These are phyloP conservation scores for Cutaneotrichosporon cutaneum DNA, from an alignment of 1,284 basidiomycete species.

Conservation along the genomic window DNA sequence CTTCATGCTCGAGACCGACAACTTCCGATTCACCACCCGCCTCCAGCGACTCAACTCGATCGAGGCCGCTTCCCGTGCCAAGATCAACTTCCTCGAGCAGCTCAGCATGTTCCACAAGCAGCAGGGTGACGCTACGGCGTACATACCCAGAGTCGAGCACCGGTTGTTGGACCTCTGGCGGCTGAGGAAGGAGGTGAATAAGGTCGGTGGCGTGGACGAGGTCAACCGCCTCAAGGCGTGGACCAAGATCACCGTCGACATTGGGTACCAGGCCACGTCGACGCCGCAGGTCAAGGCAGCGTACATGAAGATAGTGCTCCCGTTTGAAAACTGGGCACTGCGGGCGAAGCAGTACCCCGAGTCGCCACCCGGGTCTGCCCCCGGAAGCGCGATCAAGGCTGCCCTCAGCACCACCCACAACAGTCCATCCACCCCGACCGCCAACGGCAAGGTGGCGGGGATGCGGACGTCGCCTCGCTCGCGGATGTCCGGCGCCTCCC, in stretches of 20 bases:
- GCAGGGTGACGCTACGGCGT: slow-evolving; percentile 79
- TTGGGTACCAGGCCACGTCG: slow-evolving; percentile 64
- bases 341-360: slow-evolving; percentile 60
- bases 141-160: slow-evolving; percentile 88
- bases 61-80: slow-evolving; percentile 93
- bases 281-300: slow-evolving; percentile 79
- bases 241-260: slow-evolving; percentile 74
- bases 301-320: slow-evolving; percentile 84
- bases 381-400: slow-evolving; percentile 8
- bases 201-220: slow-evolving; percentile 78
- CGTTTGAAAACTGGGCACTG: slow-evolving; percentile 87
- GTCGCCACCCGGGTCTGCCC: slow-evolving; percentile 36
- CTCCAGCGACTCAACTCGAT: slow-evolving; percentile 94
- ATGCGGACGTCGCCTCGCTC: slow-evolving; percentile 22
- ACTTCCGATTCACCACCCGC: slow-evolving; percentile 78
- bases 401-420: background rate
- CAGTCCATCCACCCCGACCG: background rate
- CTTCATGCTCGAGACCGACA: slow-evolving; percentile 90
- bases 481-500: background rate
- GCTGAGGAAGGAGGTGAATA: slow-evolving; percentile 85
- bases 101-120: slow-evolving; percentile 89
- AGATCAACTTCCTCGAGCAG: slow-evolving; percentile 95
- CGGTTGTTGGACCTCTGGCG: slow-evolving; percentile 90
- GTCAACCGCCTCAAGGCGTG: slow-evolving; percentile 75
- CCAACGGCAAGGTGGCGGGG: slow-evolving; percentile 19